Conservation (phyloP, 805 yeast species). For the Suhomyces prunicola region DNA sequence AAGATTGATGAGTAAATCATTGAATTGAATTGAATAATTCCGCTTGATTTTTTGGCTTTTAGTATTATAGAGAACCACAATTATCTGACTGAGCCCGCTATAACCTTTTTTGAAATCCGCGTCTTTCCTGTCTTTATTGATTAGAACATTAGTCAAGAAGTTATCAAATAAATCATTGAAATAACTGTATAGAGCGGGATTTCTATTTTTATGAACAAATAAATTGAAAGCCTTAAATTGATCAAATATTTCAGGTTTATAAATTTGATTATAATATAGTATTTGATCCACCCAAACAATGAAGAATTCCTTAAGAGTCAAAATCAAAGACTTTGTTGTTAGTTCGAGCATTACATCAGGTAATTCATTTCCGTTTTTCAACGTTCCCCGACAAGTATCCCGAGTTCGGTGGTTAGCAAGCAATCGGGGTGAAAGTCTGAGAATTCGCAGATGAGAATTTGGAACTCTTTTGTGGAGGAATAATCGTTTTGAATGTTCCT, state of each 20-base stretch:
- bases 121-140: neutral
- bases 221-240: constrained; percentile 40
- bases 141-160: constrained; percentile 17
- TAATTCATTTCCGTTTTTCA: neutral
- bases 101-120: neutral
- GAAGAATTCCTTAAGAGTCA: constrained; percentile 46
- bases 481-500: neutral
- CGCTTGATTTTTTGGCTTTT: constrained; percentile 28
- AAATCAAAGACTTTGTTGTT: constrained; percentile 27
- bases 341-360: constrained; percentile 7
- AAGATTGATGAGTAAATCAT: constrained; percentile 25
- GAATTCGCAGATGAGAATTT: neutral
- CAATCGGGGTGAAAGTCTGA: neutral
- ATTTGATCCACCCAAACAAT: constrained; percentile 53
- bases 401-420: neutral
- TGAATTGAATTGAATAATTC: constrained; percentile 37
- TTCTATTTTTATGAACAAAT: constrained; percentile 42
- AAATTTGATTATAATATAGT: constrained; percentile 50
- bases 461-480: neutral
- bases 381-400: neutral
- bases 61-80: constrained; percentile 36
- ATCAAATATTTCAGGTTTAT: constrained; percentile 50
- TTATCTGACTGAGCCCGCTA: constrained; percentile 24
- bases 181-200: constrained; percentile 47
- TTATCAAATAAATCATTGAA: constrained; percentile 34